These are phyloP conservation scores for Candida khao-thaluensis DNA, from an alignment of 805 yeast species.

Conservation along the genomic window DNA sequence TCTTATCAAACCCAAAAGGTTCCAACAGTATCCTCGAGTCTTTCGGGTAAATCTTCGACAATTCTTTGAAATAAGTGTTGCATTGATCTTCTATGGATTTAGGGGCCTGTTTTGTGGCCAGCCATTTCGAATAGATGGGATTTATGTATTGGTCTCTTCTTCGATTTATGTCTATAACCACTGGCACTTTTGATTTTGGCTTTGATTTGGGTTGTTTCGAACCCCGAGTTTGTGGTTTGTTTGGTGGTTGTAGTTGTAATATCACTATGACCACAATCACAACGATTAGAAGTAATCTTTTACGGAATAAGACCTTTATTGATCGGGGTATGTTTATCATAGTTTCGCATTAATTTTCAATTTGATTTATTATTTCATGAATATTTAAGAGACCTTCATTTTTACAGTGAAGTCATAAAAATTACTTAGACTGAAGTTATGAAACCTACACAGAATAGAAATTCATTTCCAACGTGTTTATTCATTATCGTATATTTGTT, in stretches of 20 bases:
- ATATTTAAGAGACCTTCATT: too few species aligned
- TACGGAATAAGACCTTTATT: background rate
- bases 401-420: too few species aligned
- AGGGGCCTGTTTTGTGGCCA: background rate
- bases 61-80: slow-evolving; percentile 18
- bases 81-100: slow-evolving; percentile 14
- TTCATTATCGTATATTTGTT: too few species aligned
- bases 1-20: slow-evolving; percentile 15
- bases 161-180: slow-evolving; percentile 9
- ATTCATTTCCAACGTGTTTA: too few species aligned
- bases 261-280: background rate
- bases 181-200: background rate
- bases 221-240: too few species aligned
- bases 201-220: too few species aligned
- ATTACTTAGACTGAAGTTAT: too few species aligned
- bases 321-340: background rate
- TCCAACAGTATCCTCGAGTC: slow-evolving; percentile 12
- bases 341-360: background rate
- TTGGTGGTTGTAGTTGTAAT: background rate
- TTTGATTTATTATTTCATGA: background rate
- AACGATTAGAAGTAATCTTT: background rate
- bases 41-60: slow-evolving; percentile 11
- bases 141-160: slow-evolving; percentile 16
- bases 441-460: too few species aligned
- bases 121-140: slow-evolving; percentile 19